These are phyloP conservation scores for Scheffersomyces stambukii DNA, from an alignment of 1,139 yeast genomes.

Conservation along the genomic window DNA sequence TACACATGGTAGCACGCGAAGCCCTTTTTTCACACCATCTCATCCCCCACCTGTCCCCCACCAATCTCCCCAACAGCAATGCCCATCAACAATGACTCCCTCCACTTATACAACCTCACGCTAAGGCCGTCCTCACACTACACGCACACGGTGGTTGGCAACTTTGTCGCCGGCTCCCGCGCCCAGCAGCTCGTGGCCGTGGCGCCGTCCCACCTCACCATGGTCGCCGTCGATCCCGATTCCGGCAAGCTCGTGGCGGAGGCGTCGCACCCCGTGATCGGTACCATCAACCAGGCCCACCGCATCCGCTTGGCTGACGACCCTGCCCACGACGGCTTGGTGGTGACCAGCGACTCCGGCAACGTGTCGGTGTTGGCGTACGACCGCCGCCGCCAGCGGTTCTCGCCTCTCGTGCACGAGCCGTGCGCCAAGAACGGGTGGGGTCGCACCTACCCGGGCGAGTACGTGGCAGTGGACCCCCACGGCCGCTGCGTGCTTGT, in stretches of 20 bases:
- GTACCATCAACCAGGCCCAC: slow-evolving; percentile 47
- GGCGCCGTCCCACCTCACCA: slow-evolving; percentile 48
- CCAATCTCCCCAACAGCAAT: too few species aligned
- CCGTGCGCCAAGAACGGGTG: slow-evolving; percentile 75
- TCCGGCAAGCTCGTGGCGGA: slow-evolving; percentile 51
- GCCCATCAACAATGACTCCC: slow-evolving; percentile 25
- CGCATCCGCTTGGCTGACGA: slow-evolving; percentile 52
- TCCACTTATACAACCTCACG: slow-evolving; percentile 65
- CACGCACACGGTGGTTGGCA: slow-evolving; percentile 57
- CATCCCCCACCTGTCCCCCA: too few species aligned
- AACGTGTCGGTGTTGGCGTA: slow-evolving; percentile 56
- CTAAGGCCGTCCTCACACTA: slow-evolving; percentile 54
- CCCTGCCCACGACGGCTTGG: slow-evolving; percentile 47
- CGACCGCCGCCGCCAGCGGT: slow-evolving; percentile 31
- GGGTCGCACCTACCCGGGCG: slow-evolving; percentile 73
- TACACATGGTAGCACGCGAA: too few species aligned
- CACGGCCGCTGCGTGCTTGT: slow-evolving; percentile 67
- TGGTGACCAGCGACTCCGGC: slow-evolving; percentile 84
- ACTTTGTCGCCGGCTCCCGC: slow-evolving; percentile 53
- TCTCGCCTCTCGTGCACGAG: slow-evolving; percentile 54
- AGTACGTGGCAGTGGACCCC: slow-evolving; percentile 70
- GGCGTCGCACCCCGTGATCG: slow-evolving; percentile 49
- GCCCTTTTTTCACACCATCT: too few species aligned
- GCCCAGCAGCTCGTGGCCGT: slow-evolving; percentile 66
- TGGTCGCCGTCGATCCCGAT: slow-evolving; percentile 48